phyloP scores from a whole-genome alignment of 495 filamentous ascomycete genomes.

The Penicillium argentinense region DNA sequence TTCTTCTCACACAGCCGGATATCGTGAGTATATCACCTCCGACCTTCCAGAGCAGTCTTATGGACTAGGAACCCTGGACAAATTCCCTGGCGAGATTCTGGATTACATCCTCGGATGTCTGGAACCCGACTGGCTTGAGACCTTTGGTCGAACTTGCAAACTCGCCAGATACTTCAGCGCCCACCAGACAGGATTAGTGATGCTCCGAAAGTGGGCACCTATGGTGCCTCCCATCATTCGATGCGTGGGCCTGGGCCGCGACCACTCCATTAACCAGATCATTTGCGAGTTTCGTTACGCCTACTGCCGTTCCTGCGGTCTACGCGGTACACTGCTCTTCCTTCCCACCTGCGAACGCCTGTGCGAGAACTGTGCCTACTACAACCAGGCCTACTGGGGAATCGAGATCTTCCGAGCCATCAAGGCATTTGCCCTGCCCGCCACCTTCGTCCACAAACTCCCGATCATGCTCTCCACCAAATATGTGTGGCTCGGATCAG shows the following conservation, averaged over 20 bases:
- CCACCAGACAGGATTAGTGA: background rate
- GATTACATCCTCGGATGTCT: background rate
- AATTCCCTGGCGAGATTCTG: background rate
- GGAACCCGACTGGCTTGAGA: background rate
- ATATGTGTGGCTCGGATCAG: background rate
- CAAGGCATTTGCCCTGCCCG: background rate
- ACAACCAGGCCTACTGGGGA: slow-evolving; percentile 7
- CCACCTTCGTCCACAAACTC: background rate
- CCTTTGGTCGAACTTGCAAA: background rate
- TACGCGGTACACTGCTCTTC: background rate
- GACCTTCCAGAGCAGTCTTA: no score
- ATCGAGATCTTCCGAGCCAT: background rate
- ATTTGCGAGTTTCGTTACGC: background rate
- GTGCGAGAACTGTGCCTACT: slow-evolving; percentile 1
- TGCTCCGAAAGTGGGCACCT: background rate
- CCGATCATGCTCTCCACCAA: background rate
- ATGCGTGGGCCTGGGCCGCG: background rate
- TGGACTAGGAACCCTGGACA: background rate
- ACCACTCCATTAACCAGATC: background rate
- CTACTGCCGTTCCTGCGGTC: slow-evolving; percentile 2
- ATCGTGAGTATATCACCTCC: no score
- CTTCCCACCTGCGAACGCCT: slow-evolving; percentile 8
- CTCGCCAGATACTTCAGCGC: background rate
- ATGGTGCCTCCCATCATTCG: background rate
- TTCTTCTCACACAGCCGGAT: no score